These are phyloP conservation scores for Aaosphaeria pasadenensis DNA, from an alignment of 2,329 filamentous ascomycete genomes.

Conservation along the genomic window DNA sequence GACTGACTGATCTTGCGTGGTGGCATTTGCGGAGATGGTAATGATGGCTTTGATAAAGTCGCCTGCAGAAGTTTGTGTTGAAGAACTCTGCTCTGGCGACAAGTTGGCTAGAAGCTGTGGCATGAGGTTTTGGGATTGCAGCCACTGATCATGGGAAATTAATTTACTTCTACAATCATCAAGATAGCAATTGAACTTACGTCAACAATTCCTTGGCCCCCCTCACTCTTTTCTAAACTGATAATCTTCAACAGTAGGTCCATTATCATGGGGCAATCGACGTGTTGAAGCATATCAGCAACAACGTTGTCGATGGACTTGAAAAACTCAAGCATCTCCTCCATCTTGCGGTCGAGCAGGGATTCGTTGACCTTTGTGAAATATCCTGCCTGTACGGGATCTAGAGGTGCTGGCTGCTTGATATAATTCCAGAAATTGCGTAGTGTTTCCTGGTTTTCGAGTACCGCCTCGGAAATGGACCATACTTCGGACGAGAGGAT, in stretches of 20 bases:
- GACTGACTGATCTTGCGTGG: conserved; percentile 97
- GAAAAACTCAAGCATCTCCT: conserved; percentile 91
- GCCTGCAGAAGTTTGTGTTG: conserved; percentile 92
- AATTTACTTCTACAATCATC: conserved; percentile 3
- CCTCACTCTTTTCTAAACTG: conserved; percentile 87
- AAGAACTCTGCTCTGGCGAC: conserved; percentile 77
- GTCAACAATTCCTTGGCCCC: conserved; percentile 89
- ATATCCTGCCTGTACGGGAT: conserved; percentile 92
- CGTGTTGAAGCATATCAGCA: conserved; percentile 81
- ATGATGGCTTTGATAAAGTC: conserved; percentile 99
- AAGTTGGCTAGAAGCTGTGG: conserved; percentile 84
- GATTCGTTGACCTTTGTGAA: conserved; percentile 99
- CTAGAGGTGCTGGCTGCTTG: conserved; percentile 77
- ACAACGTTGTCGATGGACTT: conserved; percentile 80
- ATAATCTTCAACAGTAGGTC: conserved; percentile 95
- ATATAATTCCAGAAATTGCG: conserved; percentile 90
- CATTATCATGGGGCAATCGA: conserved; percentile 98
- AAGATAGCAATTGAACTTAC: conserved; percentile 49
- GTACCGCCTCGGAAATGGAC: conserved; percentile 90
- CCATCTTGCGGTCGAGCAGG: conserved; percentile 96
- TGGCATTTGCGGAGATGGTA: conserved; percentile 96
- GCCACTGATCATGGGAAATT: conserved; percentile 60
- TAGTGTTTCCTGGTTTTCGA: conserved; percentile 77
- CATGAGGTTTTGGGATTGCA: conserved; percentile 85
- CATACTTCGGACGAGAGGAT: conserved; percentile 93